phyloP scores from a whole-genome alignment of 441 rosid genomes.

The Populus tomentosa region DNA sequence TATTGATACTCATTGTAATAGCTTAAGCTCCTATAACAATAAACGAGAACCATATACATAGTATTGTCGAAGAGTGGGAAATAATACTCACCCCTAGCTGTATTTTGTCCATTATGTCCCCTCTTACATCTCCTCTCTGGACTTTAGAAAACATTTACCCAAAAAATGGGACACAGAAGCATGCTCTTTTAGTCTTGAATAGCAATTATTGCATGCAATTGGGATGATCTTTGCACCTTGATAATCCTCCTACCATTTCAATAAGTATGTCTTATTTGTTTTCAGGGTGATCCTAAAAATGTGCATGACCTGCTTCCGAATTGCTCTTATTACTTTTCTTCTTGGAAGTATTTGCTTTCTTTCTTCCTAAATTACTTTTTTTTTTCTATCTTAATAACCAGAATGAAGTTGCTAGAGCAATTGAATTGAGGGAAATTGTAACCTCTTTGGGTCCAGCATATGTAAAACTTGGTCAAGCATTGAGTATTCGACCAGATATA shows the following conservation, averaged over 20 bases:
- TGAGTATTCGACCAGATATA: conserved; percentile 97
- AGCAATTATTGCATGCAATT: neutral
- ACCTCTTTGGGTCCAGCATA: conserved; percentile 98
- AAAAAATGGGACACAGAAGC: neutral
- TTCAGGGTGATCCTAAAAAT: neutral
- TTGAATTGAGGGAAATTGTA: conserved; percentile 91
- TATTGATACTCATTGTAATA: neutral
- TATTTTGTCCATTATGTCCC: neutral
- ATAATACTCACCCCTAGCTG: neutral
- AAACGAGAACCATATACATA: neutral
- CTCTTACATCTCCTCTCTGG: neutral
- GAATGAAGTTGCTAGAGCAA: conserved; percentile 98
- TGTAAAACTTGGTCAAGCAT: conserved; percentile 96
- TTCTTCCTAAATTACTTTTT: conserved; percentile 7
- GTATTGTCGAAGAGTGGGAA: neutral
- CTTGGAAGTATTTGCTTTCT: neutral
- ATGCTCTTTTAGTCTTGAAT: neutral
- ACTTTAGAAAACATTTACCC: neutral
- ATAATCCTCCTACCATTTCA: neutral
- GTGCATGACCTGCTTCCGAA: neutral
- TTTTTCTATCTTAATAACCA: conserved; percentile 24
- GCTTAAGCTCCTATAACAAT: neutral
- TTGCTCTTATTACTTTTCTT: neutral
- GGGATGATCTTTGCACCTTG: neutral
- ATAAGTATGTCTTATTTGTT: neutral